Conservation (phyloP, 441 rosid genomes). For the Isatis lusitanica region DNA sequence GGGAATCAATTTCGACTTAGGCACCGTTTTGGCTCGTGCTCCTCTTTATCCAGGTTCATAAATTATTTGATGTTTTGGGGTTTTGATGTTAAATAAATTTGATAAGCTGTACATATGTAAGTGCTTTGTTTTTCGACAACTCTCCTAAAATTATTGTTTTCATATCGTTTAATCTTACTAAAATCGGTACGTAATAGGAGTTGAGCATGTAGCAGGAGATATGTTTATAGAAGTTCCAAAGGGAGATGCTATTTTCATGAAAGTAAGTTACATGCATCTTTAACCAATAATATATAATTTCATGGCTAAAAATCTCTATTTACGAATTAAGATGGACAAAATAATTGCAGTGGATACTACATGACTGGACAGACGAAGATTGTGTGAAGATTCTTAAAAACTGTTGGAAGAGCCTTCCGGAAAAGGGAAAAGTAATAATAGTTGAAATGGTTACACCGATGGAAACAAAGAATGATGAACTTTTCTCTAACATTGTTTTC, state of each 20-base stretch:
- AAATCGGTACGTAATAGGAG: neutral
- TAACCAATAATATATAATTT: neutral
- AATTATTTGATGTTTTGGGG: no score
- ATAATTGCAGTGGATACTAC: constrained; percentile 38
- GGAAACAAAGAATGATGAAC: constrained; percentile 20
- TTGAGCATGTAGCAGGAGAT: constrained; percentile 43
- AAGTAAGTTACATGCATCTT: constrained; percentile 26
- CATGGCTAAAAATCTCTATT: neutral
- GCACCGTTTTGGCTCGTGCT: neutral
- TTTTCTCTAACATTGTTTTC: constrained; percentile 20
- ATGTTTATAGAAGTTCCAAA: neutral
- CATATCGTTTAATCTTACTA: neutral
- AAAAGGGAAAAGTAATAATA: constrained; percentile 37
- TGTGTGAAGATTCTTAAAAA: constrained; percentile 30
- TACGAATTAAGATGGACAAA: neutral
- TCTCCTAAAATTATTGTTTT: neutral
- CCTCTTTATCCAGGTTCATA: neutral
- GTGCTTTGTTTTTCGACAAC: neutral
- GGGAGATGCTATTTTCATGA: constrained; percentile 32
- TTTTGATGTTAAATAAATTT: neutral
- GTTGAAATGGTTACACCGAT: constrained; percentile 40
- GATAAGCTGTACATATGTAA: neutral
- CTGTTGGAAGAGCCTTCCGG: constrained; percentile 34
- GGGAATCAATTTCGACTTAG: constrained; percentile 2
- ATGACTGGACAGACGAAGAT: constrained; percentile 28